Conservation (phyloP, 495 filamentous ascomycete species). For the Gamarada debralockiae region DNA sequence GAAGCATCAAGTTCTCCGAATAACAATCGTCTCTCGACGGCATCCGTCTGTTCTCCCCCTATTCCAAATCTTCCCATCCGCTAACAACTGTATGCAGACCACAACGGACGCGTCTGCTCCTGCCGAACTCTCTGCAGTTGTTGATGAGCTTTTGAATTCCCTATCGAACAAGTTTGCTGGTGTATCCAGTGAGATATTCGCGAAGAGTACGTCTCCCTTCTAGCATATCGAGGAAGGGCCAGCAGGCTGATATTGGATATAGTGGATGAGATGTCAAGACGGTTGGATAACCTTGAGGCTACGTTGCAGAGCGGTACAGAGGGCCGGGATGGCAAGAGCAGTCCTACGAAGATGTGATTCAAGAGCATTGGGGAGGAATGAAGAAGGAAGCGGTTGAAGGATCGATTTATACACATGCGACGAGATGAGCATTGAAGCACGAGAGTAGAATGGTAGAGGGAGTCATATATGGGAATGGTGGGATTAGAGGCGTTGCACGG, state of each 20-base stretch:
- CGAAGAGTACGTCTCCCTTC: conserved; percentile 63
- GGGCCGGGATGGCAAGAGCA: conserved; percentile 25
- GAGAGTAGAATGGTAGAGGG: no score
- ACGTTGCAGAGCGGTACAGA: conserved; percentile 54
- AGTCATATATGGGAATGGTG: not conserved
- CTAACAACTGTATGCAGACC: conserved; percentile 29
- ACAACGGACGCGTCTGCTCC: conserved; percentile 20
- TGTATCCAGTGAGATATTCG: conserved; percentile 78
- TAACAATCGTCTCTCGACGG: conserved; percentile 8
- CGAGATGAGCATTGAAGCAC: no score
- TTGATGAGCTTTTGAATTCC: conserved; percentile 82
- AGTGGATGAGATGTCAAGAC: conserved; percentile 96
- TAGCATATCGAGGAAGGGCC: not conserved
- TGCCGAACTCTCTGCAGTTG: conserved; percentile 67
- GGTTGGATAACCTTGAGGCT: conserved; percentile 82
- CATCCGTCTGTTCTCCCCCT: conserved; percentile 23
- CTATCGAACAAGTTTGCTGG: conserved; percentile 79
- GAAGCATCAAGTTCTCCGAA: conserved; percentile 6
- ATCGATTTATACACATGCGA: not conserved
- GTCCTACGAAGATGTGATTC: conserved; percentile 24
- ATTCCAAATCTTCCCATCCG: conserved; percentile 24
- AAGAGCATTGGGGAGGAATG: conserved; percentile 6
- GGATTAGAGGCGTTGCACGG: not conserved
- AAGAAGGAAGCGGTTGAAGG: not conserved
- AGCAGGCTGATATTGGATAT: not conserved